Percentiles rank a stretch among this genome's conserved stretches.
Conservation (phyloP, 371 early-diverging fungal species). For the Mucor indicus region DNA sequence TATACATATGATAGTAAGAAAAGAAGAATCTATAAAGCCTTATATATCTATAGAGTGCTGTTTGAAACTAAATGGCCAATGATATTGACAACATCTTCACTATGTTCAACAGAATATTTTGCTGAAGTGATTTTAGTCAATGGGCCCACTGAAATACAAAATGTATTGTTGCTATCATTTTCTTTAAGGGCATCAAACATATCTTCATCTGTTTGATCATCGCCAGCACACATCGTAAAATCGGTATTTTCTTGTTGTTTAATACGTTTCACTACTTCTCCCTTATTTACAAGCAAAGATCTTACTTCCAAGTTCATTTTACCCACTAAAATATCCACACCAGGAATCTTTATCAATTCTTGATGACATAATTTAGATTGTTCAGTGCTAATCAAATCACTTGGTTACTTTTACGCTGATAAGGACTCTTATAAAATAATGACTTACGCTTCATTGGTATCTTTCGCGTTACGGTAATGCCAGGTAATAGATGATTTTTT, state of each 20-base stretch:
- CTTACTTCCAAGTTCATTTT: conserved; percentile 97
- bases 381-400: too few relatives aligned
- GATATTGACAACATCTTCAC: conserved; percentile 33
- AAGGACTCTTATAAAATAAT: too few relatives aligned
- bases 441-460: conserved; percentile 33
- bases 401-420: too few relatives aligned
- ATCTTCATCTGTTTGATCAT: conserved; percentile 97
- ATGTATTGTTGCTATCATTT: conserved; percentile 18
- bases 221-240: conserved; percentile 93
- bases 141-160: conserved; percentile 36
- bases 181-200: conserved; percentile 73
- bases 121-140: conserved; percentile 32
- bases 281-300: conserved; percentile 80
- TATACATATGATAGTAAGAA: too few relatives aligned
- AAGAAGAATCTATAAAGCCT: too few relatives aligned
- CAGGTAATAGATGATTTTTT: conserved; percentile 85
- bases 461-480: conserved; percentile 83
- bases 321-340: conserved; percentile 91
- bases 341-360: conserved; percentile 78
- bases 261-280: conserved; percentile 90
- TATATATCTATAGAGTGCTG: conserved; percentile 13
- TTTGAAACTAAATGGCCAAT: conserved; percentile 21
- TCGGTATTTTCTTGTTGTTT: conserved; percentile 40
- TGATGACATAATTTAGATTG: conserved; percentile 79
- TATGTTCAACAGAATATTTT: conserved; percentile 27